Evolutionary conservation across 345 rosid species (phyloP), one percentile per base, ranked within the genome.

Genomic region (Salix exigua): DNA sequence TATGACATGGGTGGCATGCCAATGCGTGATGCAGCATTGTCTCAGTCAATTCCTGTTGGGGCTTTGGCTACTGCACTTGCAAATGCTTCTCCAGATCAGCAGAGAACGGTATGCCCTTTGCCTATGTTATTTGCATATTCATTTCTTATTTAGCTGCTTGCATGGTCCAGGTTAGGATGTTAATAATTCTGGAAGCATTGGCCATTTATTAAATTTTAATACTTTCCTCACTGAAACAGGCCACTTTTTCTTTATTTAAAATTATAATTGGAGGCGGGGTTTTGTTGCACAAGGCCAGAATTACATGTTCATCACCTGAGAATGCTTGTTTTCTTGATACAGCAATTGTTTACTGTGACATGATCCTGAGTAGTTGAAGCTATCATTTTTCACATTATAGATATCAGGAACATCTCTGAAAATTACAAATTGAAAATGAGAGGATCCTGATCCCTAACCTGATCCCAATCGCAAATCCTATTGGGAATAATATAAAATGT

Each of bases 41-140:
- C 94, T 77, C 99, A 88, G 73, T 77, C 91, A 60, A 71, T 94
- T 75, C 97, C 98, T 1, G 88, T 95, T 44, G 92, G 91, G 67
- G 96, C 97, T 79, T 77, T 95, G 88, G 93, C 97, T 74, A 73
- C 91, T 77, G 87, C 91, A 6, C 97, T 95, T 67, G 99, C 99
- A 53, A 91, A 95, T 88, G 89, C 99, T 48, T 55, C 84, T 70
- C 93, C 97, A 23, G 97, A 92, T 48, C 91, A 90, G 79, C 98
- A 92, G 89, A 89, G 97, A 74, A 92, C 89, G 85, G 98, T 94
- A 90, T 79, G 88, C 78, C 51, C 30, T 68, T 5, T 12, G 4
- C 53, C 53, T 12, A 48, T 19, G 14, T 37, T 53, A 28, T 35
- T 6, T 40, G 37, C 53, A 21, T 28, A 17, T 42, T 14, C 19